Evolutionary conservation across 1,284 basidiomycete genomes (phyloP).

Genomic region (Sporisorium scitamineum): DNA sequence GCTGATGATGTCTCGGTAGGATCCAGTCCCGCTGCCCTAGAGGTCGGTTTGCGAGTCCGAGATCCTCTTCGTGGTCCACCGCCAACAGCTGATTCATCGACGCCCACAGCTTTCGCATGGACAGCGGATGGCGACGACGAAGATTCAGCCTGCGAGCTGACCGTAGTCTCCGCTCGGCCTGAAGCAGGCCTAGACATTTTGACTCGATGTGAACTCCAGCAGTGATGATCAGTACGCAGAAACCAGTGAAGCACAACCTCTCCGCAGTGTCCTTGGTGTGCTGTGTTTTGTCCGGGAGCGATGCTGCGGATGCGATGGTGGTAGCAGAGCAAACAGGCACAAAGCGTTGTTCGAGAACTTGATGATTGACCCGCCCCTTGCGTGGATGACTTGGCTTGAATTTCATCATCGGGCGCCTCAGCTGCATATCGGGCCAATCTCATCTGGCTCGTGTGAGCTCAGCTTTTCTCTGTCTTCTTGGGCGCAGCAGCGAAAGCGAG

Average conservation of each 20-base stretch:
- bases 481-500: not conserved
- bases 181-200: constrained; percentile 20
- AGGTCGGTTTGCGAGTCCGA: constrained; percentile 33
- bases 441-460: constrained; percentile 30
- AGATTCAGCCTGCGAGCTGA: constrained; percentile 11
- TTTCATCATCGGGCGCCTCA: constrained; percentile 12
- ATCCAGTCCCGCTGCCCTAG: constrained; percentile 34
- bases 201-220: not conserved
- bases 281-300: not conserved
- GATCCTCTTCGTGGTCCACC: constrained; percentile 27
- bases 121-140: not conserved
- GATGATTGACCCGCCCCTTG: not conserved
- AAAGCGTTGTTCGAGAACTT: not conserved
- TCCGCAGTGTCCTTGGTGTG: constrained; percentile 5
- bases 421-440: not conserved
- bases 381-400: constrained; percentile 3
- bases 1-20: constrained; percentile 3
- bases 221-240: constrained; percentile 11
- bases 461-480: constrained; percentile 11
- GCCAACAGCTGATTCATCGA: not conserved
- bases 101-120: not conserved
- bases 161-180: not conserved
- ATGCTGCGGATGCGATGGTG: constrained; percentile 19
- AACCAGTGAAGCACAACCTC: not conserved
- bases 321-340: not conserved